Conservation (phyloP, 2,329 filamentous ascomycete species). For the Fusarium graminum region DNA sequence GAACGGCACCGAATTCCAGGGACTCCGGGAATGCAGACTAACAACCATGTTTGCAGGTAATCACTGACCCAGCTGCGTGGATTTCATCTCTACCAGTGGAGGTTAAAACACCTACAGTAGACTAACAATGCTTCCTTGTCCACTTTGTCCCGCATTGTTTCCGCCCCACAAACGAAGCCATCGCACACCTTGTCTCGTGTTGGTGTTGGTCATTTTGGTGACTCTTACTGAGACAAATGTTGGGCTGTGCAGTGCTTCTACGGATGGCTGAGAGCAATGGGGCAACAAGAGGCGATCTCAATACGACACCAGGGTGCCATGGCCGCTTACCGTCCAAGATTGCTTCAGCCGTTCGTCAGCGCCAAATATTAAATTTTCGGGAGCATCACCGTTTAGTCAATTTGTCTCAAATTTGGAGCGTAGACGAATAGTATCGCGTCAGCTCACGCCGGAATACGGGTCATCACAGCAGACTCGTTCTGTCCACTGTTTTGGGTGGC, state of each 20-base stretch:
- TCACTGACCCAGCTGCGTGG: conserved; percentile 29
- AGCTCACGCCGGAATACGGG: conserved; percentile 28
- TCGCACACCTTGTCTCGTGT: conserved; percentile 31
- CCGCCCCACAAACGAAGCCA: conserved; percentile 34
- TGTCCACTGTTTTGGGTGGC: conserved; percentile 33
- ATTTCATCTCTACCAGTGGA: conserved; percentile 26
- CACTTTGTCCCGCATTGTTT: conserved; percentile 14
- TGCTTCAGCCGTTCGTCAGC: conserved; percentile 28
- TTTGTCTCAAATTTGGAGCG: conserved; percentile 33
- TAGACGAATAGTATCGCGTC: conserved; percentile 37
- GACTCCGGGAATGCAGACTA: conserved; percentile 6
- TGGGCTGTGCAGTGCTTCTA: conserved; percentile 25
- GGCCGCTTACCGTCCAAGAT: conserved; percentile 34
- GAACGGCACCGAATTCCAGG: conserved; percentile 1
- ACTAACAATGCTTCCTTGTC: conserved; percentile 3
- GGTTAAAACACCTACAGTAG: not conserved
- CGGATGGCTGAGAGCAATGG: conserved; percentile 14
- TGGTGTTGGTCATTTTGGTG: conserved; percentile 17
- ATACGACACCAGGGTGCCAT: conserved; percentile 25
- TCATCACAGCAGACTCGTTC: conserved; percentile 29
- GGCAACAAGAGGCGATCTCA: conserved; percentile 10
- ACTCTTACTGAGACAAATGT: conserved; percentile 32
- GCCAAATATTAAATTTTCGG: conserved; percentile 25
- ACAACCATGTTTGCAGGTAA: conserved; percentile 35
- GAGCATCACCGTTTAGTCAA: conserved; percentile 27